Percentiles rank a stretch among this genome's conserved stretches.
Conservation (phyloP, 2,329 filamentous ascomycete genomes). For the Colletotrichum paranaense region DNA sequence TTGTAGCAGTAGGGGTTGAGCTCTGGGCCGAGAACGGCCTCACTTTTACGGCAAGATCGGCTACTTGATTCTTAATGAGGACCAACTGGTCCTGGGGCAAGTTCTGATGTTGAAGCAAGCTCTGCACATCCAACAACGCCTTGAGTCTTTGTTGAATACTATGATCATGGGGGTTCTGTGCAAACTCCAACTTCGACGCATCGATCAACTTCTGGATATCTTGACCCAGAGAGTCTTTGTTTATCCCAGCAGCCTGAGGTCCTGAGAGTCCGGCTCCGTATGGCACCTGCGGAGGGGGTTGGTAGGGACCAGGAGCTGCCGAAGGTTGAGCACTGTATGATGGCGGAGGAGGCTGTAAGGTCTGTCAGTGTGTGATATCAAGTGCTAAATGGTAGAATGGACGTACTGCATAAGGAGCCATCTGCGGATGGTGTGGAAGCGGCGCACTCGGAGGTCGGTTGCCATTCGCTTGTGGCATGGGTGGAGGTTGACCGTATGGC, state of each 20-base stretch:
- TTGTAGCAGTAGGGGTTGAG: conserved; percentile 53
- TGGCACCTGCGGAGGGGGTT: conserved; percentile 52
- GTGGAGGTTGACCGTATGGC: conserved; percentile 50
- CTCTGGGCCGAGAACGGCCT: conserved; percentile 59
- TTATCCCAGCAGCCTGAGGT: conserved; percentile 56
- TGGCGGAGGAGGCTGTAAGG: conserved; percentile 47
- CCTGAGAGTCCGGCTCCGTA: conserved; percentile 49
- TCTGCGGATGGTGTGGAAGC: conserved; percentile 30
- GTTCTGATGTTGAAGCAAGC: conserved; percentile 80
- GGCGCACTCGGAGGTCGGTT: conserved; percentile 37
- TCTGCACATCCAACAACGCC: conserved; percentile 87
- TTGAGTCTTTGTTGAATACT: conserved; percentile 83
- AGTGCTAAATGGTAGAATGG: neutral
- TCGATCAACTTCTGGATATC: conserved; percentile 85
- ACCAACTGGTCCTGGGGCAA: conserved; percentile 85
- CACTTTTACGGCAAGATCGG: conserved; percentile 76
- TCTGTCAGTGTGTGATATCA: neutral
- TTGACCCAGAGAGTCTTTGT: conserved; percentile 80
- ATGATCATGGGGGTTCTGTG: conserved; percentile 79
- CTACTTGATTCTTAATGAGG: conserved; percentile 86
- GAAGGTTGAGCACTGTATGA: conserved; percentile 51
- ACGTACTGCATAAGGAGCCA: conserved; percentile 32
- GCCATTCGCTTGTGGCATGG: conserved; percentile 47
- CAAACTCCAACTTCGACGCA: conserved; percentile 78
- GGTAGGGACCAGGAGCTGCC: conserved; percentile 52